These are phyloP conservation scores for Candida gorgasii DNA, from an alignment of 805 yeast genomes.

Conservation along the genomic window DNA sequence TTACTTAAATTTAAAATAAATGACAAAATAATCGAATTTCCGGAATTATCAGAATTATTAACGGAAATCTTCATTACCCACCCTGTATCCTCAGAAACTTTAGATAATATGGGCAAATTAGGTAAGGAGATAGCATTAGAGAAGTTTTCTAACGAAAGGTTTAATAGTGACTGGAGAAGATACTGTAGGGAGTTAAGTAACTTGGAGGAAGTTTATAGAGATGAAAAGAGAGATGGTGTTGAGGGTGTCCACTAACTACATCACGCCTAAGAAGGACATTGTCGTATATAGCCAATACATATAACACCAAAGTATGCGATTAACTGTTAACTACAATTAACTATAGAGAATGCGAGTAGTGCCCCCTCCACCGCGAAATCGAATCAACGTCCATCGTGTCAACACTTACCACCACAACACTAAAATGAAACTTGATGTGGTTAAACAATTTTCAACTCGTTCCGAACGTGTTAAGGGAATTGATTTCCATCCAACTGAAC, in stretches of 20 bases:
- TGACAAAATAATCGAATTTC: constrained; percentile 25
- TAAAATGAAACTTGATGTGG: constrained; percentile 43
- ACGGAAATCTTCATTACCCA: constrained; percentile 39
- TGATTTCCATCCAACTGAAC: constrained; percentile 97
- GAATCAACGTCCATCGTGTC: constrained; percentile 11
- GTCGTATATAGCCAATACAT: no score
- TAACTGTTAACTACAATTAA: no score
- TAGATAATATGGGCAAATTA: constrained; percentile 42
- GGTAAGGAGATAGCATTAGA: constrained; percentile 47
- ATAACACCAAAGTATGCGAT: no score
- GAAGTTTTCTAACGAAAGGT: constrained; percentile 63
- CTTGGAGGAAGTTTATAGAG: constrained; percentile 21
- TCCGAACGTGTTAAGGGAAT: constrained; percentile 97
- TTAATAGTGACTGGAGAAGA: constrained; percentile 54
- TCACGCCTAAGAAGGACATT: no score
- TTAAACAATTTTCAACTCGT: constrained; percentile 85
- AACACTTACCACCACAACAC: not conserved
- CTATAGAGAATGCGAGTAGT: no score
- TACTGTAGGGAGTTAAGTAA: constrained; percentile 15
- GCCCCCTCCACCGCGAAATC: constrained; percentile 2
- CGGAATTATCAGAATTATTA: constrained; percentile 53
- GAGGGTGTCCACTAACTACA: constrained; percentile 18
- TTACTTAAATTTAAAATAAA: constrained; percentile 1
- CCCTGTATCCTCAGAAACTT: constrained; percentile 30
- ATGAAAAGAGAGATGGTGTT: constrained; percentile 26